phyloP scores from a whole-genome alignment of 1,139 yeast species.

The Saccharomyces hybrid region DNA sequence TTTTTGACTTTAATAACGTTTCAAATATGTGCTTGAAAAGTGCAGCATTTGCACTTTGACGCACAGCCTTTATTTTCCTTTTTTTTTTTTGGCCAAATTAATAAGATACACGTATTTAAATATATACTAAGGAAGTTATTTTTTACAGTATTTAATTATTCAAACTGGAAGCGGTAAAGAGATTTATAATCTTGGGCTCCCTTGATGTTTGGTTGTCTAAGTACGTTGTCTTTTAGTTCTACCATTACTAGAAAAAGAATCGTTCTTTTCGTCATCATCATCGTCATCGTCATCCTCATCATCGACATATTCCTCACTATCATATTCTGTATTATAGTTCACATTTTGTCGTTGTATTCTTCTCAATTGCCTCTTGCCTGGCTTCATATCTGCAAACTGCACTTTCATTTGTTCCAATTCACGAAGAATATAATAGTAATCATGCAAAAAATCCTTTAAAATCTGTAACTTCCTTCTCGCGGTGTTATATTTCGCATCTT shows the following conservation, averaged over 20 bases:
- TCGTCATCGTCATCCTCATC: slow-evolving; percentile 7
- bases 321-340: slow-evolving; percentile 16
- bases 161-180: neutral
- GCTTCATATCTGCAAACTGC: slow-evolving; percentile 26
- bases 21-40: neutral
- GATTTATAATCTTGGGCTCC: neutral
- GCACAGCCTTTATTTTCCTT: neutral
- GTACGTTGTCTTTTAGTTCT: neutral
- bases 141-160: neutral
- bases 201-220: neutral
- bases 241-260: neutral
- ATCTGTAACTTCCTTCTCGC: slow-evolving; percentile 24
- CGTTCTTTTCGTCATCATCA: neutral
- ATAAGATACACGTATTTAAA: neutral
- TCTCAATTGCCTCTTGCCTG: slow-evolving; percentile 28
- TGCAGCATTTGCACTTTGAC: neutral
- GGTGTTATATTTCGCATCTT: slow-evolving; percentile 26
- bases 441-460: slow-evolving; percentile 20
- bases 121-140: neutral
- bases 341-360: slow-evolving; percentile 24
- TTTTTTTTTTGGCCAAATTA: neutral
- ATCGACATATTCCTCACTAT: slow-evolving; percentile 16
- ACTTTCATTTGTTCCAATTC: slow-evolving; percentile 24
- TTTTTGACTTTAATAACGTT: neutral
- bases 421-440: slow-evolving; percentile 19